A percentile compares a stretch with the other conserved stretches of the same genome.
Conservation (phyloP, 768 basidiomycete genomes). For the Pholiota conissans region DNA sequence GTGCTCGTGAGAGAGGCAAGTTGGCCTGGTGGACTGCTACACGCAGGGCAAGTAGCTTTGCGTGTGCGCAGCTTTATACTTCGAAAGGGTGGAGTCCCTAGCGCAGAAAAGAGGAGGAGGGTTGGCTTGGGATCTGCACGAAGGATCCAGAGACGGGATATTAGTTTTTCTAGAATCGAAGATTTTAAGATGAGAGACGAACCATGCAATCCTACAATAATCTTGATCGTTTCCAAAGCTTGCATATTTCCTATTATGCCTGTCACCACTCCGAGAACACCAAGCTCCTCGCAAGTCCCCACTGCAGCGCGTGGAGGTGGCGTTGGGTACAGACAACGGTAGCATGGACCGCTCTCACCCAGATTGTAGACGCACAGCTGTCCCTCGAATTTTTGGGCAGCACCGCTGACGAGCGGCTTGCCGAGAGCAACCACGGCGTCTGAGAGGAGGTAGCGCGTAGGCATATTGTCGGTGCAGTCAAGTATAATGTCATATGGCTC, state of each 20-base stretch:
- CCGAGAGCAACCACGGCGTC: constrained; percentile 75
- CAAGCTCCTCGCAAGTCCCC: constrained; percentile 85
- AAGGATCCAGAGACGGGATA: background rate
- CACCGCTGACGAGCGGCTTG: constrained; percentile 91
- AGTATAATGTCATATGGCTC: constrained; percentile 72
- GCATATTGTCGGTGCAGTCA: constrained; percentile 94
- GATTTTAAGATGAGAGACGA: constrained; percentile 9
- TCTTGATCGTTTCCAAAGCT: constrained; percentile 85
- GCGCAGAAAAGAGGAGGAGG: constrained; percentile 74
- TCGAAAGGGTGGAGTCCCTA: constrained; percentile 72
- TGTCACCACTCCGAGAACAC: constrained; percentile 86
- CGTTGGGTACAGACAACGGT: constrained; percentile 89
- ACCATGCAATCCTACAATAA: constrained; percentile 71
- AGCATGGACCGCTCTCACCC: constrained; percentile 77
- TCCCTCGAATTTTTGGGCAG: constrained; percentile 84
- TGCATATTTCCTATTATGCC: constrained; percentile 90
- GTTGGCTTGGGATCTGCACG: constrained; percentile 56
- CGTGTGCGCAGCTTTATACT: constrained; percentile 77
- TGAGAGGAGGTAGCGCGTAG: constrained; percentile 90
- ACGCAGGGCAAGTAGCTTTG: constrained; percentile 73
- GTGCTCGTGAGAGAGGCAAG: constrained; percentile 18
- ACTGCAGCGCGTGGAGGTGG: constrained; percentile 63
- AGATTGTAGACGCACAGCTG: constrained; percentile 80
- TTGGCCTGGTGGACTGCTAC: constrained; percentile 41
- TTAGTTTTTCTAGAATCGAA: background rate